These are phyloP conservation scores for Yamadazyma triangularis DNA, from an alignment of 1,139 yeast genomes.

Conservation along the genomic window DNA sequence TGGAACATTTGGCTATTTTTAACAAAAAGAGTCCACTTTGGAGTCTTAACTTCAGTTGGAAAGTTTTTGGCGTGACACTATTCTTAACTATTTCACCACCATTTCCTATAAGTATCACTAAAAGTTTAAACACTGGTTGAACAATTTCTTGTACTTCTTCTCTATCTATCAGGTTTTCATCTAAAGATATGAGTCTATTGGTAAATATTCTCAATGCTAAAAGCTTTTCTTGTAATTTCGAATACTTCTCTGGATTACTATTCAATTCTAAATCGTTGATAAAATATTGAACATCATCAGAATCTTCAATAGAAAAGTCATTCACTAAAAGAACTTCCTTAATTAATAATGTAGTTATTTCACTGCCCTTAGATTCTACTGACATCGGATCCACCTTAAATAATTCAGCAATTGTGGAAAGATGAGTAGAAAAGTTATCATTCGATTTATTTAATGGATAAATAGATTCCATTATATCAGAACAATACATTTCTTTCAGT, in stretches of 20 bases:
- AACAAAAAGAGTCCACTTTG: slow-evolving; percentile 65
- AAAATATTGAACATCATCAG: slow-evolving; percentile 35
- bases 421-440: slow-evolving; percentile 46
- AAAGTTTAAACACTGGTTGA: slow-evolving; percentile 62
- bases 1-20: slow-evolving; percentile 57
- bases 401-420: slow-evolving; percentile 61
- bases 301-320: slow-evolving; percentile 17
- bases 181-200: slow-evolving; percentile 54
- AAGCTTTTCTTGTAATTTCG: slow-evolving; percentile 41
- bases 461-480: slow-evolving; percentile 35
- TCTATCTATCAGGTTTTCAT: slow-evolving; percentile 22
- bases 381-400: slow-evolving; percentile 48
- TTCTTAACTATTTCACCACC: slow-evolving; percentile 76
- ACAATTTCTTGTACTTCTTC: slow-evolving; percentile 34
- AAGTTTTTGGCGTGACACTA: slow-evolving; percentile 55
- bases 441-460: slow-evolving; percentile 47
- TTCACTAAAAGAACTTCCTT: slow-evolving; percentile 58
- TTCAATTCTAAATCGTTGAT: slow-evolving; percentile 43
- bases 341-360: slow-evolving; percentile 56
- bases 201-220: slow-evolving; percentile 57
- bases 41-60: slow-evolving; percentile 59
- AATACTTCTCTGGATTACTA: slow-evolving; percentile 13
- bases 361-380: slow-evolving; percentile 52
- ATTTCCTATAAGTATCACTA: slow-evolving; percentile 64
- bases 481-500: slow-evolving; percentile 34